Evolutionary conservation across 2,329 filamentous ascomycete genomes (phyloP).

Genomic region (Fusarium sp.): DNA sequence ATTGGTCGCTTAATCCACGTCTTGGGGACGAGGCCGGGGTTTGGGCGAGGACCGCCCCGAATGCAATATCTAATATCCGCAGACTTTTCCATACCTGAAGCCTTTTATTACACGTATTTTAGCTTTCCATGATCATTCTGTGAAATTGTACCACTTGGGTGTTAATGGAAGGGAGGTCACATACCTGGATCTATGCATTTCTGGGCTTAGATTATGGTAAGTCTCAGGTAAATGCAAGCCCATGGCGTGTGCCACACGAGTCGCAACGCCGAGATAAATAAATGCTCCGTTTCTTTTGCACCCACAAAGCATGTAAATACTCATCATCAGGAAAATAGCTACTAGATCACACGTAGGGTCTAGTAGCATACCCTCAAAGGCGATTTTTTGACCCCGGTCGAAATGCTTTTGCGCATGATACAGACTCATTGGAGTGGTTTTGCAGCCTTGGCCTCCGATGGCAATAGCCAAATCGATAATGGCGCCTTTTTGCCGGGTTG

Average conservation of each 20-base stretch:
- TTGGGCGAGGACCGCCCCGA: background rate
- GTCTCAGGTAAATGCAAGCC: background rate
- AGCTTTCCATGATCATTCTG: background rate
- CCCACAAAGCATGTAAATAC: background rate
- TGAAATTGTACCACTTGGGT: background rate
- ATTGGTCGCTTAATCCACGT: background rate
- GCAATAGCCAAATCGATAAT: background rate
- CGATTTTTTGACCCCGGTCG: background rate
- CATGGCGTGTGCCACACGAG: background rate
- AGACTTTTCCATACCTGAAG: slow-evolving; percentile 8
- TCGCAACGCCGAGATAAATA: background rate
- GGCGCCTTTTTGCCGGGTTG: rapidly evolving
- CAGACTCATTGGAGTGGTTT: background rate
- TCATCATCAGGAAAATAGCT: background rate
- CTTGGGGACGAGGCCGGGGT: background rate
- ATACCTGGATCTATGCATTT: background rate
- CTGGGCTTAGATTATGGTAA: background rate
- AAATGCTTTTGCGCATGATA: slow-evolving; percentile 4
- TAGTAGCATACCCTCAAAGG: background rate
- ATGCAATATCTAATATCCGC: background rate
- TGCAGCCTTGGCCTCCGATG: background rate
- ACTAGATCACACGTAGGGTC: background rate
- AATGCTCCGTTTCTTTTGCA: background rate
- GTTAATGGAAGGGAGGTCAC: no score
- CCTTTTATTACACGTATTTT: rapidly evolving